Base-by-base conservation (phyloP, 2,329 filamentous ascomycete genomes). In the Metarhizium sp. region DNA sequence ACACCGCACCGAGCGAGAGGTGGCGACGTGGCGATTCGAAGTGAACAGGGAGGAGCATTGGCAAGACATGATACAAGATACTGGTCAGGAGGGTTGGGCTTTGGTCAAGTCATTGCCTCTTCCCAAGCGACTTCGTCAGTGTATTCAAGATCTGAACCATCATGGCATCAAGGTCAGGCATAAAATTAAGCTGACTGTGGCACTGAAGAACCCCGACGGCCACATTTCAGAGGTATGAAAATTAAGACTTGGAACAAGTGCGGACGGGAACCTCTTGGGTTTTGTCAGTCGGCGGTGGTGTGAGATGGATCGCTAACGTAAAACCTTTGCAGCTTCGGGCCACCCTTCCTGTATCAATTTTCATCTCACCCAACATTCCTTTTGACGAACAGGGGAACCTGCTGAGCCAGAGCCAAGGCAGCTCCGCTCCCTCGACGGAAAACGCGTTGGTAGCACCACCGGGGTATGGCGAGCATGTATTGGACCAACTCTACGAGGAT, bases 331-430 rank as follows among this genome's bases (percentile, higher is more conserved):
- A 88, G 84, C 82, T 96, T 53, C 87, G 92, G 53, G 92, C 92
- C 50, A 94, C 91, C 46, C 82, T 97, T 36, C 92, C 94, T 1
- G 82, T 97, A 16, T 90, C 90, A 54, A 86, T 99, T 43, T 96
- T 96, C 72, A 96, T 97, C 61, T 99, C 94, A 5, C 92, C 94
- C 0, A 94, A 94, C 66, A 84, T 96, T 64, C 87, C 90, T 0
- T 82, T 96, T 42, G 90, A 94, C 64, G 90, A 95, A 53, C 82
- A 92, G 58, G 94, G 95, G 63, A 86, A 88, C 63, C 79, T 97
- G 2, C 76, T 89, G 53, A 78, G 80, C 53, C 80, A 84, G 64
- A 75, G 75, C n/a, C 77, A 80, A 62, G 76, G 66, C 67, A 75
- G 57, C 71, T 77, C 62, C 67, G 73, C 73, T 11, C 53, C 60